Evolutionary conservation across 345 rosid genomes (phyloP).

Genomic region (Hevea brasiliensis): DNA sequence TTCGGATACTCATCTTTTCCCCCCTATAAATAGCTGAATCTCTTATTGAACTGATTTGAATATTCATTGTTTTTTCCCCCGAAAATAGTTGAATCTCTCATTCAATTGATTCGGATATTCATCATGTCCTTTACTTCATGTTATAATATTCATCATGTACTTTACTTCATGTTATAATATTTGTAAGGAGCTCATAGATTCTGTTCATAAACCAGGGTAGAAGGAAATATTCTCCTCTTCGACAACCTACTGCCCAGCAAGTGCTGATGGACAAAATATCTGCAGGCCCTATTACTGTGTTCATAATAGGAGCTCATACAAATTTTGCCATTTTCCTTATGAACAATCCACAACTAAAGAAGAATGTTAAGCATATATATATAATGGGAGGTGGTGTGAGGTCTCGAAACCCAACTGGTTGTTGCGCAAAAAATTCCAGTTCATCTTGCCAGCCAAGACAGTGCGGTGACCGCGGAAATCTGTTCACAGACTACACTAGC

Average conservation of each 20-base stretch:
- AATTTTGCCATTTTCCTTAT: constrained; percentile 74
- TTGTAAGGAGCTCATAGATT: constrained; percentile 3
- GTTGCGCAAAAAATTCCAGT: constrained; percentile 53
- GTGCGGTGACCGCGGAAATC: constrained; percentile 71
- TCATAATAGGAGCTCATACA: constrained; percentile 70
- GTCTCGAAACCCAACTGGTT: constrained; percentile 59
- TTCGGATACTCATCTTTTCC: no score
- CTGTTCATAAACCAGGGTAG: constrained; percentile 53
- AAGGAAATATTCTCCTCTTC: constrained; percentile 72
- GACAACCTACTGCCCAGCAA: constrained; percentile 74
- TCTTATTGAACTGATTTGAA: no score
- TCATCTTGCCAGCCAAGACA: constrained; percentile 51
- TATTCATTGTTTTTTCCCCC: no score
- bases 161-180: no score
- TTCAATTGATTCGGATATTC: no score
- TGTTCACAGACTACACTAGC: constrained; percentile 62
- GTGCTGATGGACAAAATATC: constrained; percentile 67
- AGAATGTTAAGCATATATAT: constrained; percentile 69
- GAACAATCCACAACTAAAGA: constrained; percentile 72
- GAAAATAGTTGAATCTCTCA: no score
- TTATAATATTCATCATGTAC: no score
- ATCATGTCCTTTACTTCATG: no score
- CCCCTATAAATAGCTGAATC: no score
- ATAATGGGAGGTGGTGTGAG: constrained; percentile 91
- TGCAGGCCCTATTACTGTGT: constrained; percentile 60